These are phyloP conservation scores for Pythium brachiatum DNA, from an alignment of 352 stramenopile genomes.

Conservation along the genomic window DNA sequence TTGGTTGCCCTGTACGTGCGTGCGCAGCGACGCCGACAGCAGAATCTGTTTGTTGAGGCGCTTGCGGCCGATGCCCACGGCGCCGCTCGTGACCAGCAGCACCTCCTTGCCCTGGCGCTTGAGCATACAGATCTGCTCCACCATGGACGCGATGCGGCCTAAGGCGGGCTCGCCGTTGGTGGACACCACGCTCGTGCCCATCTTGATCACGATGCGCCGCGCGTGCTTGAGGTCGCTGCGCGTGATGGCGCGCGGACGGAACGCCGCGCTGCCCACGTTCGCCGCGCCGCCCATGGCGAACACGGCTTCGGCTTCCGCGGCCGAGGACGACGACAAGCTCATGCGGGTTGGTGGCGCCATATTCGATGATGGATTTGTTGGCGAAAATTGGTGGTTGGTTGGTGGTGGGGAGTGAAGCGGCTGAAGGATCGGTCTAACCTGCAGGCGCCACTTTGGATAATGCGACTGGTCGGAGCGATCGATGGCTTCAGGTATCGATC, in stretches of 20 bases:
- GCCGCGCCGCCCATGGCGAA: slow-evolving; percentile 25
- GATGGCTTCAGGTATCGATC: too few relatives aligned
- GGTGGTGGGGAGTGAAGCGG: neutral
- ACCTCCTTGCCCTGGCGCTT: slow-evolving; percentile 90
- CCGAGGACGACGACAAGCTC: slow-evolving; percentile 39
- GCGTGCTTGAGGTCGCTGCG: slow-evolving; percentile 73
- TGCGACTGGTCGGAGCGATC: too few relatives aligned
- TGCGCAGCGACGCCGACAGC: slow-evolving; percentile 82
- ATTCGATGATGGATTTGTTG: neutral
- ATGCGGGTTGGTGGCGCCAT: slow-evolving; percentile 20
- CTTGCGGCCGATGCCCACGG: slow-evolving; percentile 93
- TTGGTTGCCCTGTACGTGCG: slow-evolving; percentile 86
- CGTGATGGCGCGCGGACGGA: slow-evolving; percentile 42
- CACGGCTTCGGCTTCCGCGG: neutral
- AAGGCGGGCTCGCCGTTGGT: slow-evolving; percentile 92
- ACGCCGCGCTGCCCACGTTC: slow-evolving; percentile 16
- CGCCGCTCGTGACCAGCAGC: slow-evolving; percentile 87
- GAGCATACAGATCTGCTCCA: slow-evolving; percentile 93
- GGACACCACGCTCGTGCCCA: slow-evolving; percentile 94
- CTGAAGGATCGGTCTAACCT: too few relatives aligned
- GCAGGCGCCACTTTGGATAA: neutral
- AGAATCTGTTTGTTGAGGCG: slow-evolving; percentile 93
- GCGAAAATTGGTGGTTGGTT: neutral
- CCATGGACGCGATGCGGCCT: slow-evolving; percentile 87
- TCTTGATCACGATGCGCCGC: slow-evolving; percentile 94